Base-by-base conservation (phyloP, 257 asterid species). In the Capsicum baccatum region DNA sequence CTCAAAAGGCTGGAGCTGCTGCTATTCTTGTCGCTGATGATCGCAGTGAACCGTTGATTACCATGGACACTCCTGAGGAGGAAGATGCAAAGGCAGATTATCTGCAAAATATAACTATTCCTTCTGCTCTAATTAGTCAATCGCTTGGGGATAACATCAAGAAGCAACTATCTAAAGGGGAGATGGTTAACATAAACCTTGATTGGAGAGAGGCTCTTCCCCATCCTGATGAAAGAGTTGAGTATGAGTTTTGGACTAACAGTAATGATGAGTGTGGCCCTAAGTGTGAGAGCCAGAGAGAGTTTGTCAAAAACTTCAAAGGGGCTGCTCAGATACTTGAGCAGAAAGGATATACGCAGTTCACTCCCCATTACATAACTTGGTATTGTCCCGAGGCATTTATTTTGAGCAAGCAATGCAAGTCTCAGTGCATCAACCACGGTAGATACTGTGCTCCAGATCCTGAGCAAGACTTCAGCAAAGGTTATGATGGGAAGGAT, bases 121-220 rank as follows among this genome's bases (percentile, higher is more conserved):
- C 99, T 2, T 94, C 99, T 3, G 98, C 97, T 26, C 94, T 95
- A 48, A 94, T 95, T 83, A 91, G 92, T 92, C 90, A 93, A 89
- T 91, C 90, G 33, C 97, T 95, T 44, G 98, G 98, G 80, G 99
- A 95, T 81, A 91, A 83, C 79, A 92, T 95, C 84, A 95, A 94
- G 86, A 91, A 89, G 19, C 92, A 88, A 83, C 59, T 95, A 48
- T 81, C 95, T 0, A 90, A 90, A 48, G 97, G 96, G 55, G 93
- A 91, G 83, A 92, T 94, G 95, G 98, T 95, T 54, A 91, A 50
- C 88, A 84, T 95, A 84, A 91, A 91, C 86, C 97, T 95, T 86
- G 99, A 95, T 86, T 95, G 99, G 99, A 91, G 94, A 85, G 99
- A 95, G 90, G 92, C 98, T 83, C 98, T 95, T 83, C 99, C 99